These are phyloP conservation scores for Dactylellina drechsleri DNA, from an alignment of 2,329 filamentous ascomycete species.

Conservation along the genomic window DNA sequence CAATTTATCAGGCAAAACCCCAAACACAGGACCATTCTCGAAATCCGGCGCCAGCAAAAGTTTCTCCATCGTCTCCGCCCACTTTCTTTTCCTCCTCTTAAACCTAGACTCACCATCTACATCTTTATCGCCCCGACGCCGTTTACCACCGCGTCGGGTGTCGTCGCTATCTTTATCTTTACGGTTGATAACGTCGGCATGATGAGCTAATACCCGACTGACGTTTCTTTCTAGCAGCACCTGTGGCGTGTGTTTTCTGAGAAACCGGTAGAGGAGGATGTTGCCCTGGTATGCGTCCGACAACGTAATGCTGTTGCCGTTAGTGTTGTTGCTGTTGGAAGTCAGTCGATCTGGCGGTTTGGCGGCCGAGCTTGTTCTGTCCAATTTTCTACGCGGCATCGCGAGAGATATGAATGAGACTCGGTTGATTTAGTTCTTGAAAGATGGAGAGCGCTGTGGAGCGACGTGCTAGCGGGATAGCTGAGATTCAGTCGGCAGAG, in stretches of 20 bases:
- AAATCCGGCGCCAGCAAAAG: conserved; percentile 23
- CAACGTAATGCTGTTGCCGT: conserved; percentile 6
- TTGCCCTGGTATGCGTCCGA: conserved; percentile 33
- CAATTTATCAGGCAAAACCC: conserved; percentile 12
- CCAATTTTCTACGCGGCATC: background rate
- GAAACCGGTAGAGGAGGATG: conserved; percentile 17
- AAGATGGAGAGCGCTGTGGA: too few species aligned
- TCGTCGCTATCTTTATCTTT: conserved; percentile 15
- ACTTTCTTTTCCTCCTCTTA: conserved; percentile 8
- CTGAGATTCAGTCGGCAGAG: too few species aligned
- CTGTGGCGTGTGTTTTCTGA: conserved; percentile 19
- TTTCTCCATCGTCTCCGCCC: conserved; percentile 8
- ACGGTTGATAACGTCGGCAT: conserved; percentile 7
- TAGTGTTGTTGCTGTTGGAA: background rate
- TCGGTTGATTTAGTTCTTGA: too few species aligned
- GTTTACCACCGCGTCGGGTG: background rate
- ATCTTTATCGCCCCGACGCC: background rate
- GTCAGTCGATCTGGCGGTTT: too few species aligned
- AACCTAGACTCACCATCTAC: background rate
- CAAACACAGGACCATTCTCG: conserved; percentile 21
- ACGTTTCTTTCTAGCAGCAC: conserved; percentile 34
- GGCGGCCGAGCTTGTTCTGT: background rate
- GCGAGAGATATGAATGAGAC: background rate
- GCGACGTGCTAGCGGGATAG: too few species aligned
- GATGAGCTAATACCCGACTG: conserved; percentile 16